phyloP scores from a whole-genome alignment of 148 eudicot genomes.

The Oxyria digyna region DNA sequence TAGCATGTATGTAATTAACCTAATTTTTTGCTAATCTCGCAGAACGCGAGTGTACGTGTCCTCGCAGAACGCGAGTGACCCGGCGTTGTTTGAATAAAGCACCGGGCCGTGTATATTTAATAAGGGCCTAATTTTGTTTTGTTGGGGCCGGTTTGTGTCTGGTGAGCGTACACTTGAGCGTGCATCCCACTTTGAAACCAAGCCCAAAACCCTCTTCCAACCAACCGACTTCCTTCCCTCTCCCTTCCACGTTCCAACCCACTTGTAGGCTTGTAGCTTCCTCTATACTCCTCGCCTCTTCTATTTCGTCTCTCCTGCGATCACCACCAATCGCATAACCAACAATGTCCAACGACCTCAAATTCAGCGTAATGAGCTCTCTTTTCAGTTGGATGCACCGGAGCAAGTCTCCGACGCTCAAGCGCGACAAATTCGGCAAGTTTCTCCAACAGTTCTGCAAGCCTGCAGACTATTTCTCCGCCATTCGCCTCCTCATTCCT shows the following conservation, averaged over 20 bases:
- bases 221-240: neutral
- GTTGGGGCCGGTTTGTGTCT: too few species aligned
- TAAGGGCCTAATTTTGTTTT: too few species aligned
- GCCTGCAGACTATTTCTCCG: constrained; percentile 45
- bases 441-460: constrained; percentile 59
- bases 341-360: constrained; percentile 25
- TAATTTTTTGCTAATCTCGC: too few species aligned
- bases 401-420: constrained; percentile 30
- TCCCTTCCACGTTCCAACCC: too few species aligned
- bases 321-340: neutral
- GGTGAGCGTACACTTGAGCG: too few species aligned
- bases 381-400: constrained; percentile 52
- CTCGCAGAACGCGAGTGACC: too few species aligned
- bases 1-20: too few species aligned
- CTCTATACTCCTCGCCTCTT: neutral
- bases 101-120: too few species aligned
- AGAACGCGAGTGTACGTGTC: too few species aligned
- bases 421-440: constrained; percentile 64
- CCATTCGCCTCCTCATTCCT: constrained; percentile 68
- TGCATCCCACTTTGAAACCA: neutral
- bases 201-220: neutral
- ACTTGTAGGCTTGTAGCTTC: neutral
- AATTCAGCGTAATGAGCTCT: constrained; percentile 60
- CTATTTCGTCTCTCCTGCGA: neutral
- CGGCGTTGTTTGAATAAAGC: too few species aligned